Base-by-base conservation (phyloP, 805 yeast genomes). In the Candida hungchunana region DNA sequence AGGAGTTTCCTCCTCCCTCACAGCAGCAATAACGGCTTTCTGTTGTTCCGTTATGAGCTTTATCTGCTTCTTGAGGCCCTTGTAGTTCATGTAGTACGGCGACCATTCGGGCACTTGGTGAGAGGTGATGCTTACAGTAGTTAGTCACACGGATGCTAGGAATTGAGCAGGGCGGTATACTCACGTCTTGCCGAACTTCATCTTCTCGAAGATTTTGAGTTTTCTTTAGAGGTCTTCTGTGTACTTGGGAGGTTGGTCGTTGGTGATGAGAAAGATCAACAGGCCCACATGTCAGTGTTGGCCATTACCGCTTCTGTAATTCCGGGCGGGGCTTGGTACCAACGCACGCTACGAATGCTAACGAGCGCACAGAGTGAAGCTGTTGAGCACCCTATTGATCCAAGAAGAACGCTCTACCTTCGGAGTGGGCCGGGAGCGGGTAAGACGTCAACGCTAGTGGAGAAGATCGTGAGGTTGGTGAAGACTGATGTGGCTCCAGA, bases 71-170 rank as follows among this genome's bases (percentile, higher is more conserved):
- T 90, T 90, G 48, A 90, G 68, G 32, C 72, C 76, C 58, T 88
- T 90, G 62, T 90, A 90, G 62, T 86, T 83, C 69, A 90, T 74
- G 54, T 90, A 90, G 51, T 72, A 73, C 39, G 75, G 73, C 14
- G 45, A 36, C 97, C 97, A 90, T 61, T 88, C 96, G 4, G 97
- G 97, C 39, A 89, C 87, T 66, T 88, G 95, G 61, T 90, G 95
- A 31, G 83, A 69, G 21, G 77, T 63, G 47, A 85, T 68, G 11
- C 43, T 39, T n/a, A n/a, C n/a, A n/a, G n/a, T n/a, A n/a, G n/a
- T n/a, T n/a, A n/a, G n/a, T n/a, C n/a, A n/a, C n/a, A n/a, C n/a
- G n/a, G n/a, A n/a, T n/a, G n/a, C n/a, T n/a, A n/a, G n/a, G n/a
- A n/a, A n/a, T n/a, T n/a, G n/a, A n/a, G n/a, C n/a, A n/a, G n/a